Evolutionary conservation across 148 eudicot genomes (phyloP).

Genomic region (Persicaria tinctoria): DNA sequence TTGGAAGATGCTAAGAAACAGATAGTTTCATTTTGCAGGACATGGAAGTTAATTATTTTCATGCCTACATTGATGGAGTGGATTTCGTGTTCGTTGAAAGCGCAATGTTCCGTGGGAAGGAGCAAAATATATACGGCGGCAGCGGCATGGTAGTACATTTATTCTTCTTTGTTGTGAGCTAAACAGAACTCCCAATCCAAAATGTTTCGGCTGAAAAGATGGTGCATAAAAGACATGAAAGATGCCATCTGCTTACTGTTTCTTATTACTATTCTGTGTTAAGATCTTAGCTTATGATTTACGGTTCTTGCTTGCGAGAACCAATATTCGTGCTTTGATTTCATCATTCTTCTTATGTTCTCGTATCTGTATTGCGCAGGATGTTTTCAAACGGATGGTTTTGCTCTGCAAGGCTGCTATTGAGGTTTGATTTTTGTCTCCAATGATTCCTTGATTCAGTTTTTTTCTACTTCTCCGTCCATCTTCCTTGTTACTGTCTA

Average conservation of each 20-base stretch:
- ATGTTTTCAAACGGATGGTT: slow-evolving; percentile 85
- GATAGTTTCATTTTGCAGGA: slow-evolving; percentile 43
- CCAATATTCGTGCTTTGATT: neutral
- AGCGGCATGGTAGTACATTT: slow-evolving; percentile 50
- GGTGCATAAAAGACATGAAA: neutral
- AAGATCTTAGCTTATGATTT: neutral
- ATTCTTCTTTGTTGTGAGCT: neutral
- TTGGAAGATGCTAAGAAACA: neutral
- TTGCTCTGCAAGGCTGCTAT: slow-evolving; percentile 95
- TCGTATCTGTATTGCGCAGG: slow-evolving; percentile 37
- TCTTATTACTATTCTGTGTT: neutral
- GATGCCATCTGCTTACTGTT: neutral
- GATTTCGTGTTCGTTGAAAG: slow-evolving; percentile 86
- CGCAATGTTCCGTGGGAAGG: slow-evolving; percentile 53
- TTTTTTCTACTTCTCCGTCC: neutral
- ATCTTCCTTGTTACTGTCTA: neutral
- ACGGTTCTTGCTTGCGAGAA: neutral
- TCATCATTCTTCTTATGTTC: neutral
- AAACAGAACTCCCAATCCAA: neutral
- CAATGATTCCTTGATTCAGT: slow-evolving; percentile 8
- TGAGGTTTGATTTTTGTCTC: slow-evolving; percentile 51
- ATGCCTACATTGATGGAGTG: slow-evolving; percentile 81
- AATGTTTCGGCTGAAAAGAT: neutral
- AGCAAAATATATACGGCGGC: slow-evolving; percentile 77
- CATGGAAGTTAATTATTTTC: slow-evolving; percentile 80